Evolutionary conservation across 2,329 filamentous ascomycete species (phyloP).

Genomic region (Graphiopsis chlorocephala): DNA sequence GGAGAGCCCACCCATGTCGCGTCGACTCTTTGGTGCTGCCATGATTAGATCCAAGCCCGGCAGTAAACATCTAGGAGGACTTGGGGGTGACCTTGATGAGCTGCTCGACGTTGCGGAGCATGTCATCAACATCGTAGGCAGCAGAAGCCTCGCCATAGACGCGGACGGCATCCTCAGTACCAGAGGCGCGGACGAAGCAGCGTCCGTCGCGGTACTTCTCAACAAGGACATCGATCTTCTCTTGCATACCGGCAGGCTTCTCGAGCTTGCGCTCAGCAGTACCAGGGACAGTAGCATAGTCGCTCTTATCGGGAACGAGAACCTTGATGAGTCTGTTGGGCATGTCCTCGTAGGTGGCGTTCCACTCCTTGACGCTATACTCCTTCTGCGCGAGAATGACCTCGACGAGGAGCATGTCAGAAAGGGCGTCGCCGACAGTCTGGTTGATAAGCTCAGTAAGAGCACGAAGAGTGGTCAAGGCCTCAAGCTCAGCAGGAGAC

Average conservation of each 20-base stretch:
- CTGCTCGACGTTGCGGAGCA: conserved; percentile 71
- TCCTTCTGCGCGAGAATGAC: conserved; percentile 92
- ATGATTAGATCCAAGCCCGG: not conserved
- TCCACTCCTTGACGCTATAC: conserved; percentile 86
- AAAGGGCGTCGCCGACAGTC: conserved; percentile 92
- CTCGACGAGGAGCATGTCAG: conserved; percentile 93
- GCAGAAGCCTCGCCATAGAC: conserved; percentile 95
- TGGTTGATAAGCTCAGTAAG: conserved; percentile 95
- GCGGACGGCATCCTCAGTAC: conserved; percentile 92
- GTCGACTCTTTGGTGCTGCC: not conserved
- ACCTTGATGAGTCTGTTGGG: conserved; percentile 94
- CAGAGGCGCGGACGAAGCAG: conserved; percentile 86
- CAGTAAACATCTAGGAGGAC: not conserved
- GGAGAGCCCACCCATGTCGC: not conserved
- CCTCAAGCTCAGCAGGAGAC: conserved; percentile 86
- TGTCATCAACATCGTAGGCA: conserved; percentile 82
- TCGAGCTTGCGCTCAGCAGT: conserved; percentile 80
- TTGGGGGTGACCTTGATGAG: conserved; percentile 21
- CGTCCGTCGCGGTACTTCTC: conserved; percentile 88
- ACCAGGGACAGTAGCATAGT: conserved; percentile 81
- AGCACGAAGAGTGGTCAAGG: conserved; percentile 78
- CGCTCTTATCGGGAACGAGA: conserved; percentile 80
- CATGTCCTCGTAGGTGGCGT: conserved; percentile 86
- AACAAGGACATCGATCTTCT: conserved; percentile 81
- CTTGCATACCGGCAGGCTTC: conserved; percentile 74